Conservation (phyloP, 176 grass and related monocot genomes). For the Otatea glauca region DNA sequence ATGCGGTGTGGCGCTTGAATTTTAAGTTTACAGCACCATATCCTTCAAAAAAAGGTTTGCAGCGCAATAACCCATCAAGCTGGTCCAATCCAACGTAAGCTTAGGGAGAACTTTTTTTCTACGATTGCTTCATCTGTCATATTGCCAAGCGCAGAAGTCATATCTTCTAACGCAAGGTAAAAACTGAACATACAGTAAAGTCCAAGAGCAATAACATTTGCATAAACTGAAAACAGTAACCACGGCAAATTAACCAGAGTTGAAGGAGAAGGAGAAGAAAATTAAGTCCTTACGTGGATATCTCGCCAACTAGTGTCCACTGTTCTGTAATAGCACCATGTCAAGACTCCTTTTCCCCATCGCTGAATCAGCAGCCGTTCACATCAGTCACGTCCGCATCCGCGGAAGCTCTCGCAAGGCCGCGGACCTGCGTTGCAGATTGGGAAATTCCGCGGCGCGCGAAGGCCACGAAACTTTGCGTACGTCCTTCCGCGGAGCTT, state of each 20-base stretch:
- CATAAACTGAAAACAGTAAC: background rate
- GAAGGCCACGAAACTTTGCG: background rate
- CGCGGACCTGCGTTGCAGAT: background rate
- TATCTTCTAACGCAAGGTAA: background rate
- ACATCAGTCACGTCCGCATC: slow-evolving; percentile 7
- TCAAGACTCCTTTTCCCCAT: background rate
- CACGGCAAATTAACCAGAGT: background rate
- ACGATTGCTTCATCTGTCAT: background rate
- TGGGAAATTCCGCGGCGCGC: slow-evolving; percentile 29
- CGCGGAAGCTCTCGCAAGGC: background rate
- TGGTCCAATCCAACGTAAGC: background rate
- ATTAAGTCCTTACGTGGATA: background rate
- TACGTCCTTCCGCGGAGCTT: background rate
- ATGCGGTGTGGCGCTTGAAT: background rate
- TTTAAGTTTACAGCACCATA: background rate
- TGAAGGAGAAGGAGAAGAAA: too few relatives aligned
- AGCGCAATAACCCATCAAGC: background rate
- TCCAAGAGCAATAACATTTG: background rate
- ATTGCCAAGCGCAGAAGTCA: background rate
- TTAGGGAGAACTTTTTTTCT: background rate
- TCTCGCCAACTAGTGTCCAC: background rate
- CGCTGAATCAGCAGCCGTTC: slow-evolving; percentile 22
- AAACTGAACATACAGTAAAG: background rate
- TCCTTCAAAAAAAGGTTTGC: background rate
- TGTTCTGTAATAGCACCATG: background rate